Conservation (phyloP, 805 yeast genomes). For the Pichia gijzeniarum region DNA sequence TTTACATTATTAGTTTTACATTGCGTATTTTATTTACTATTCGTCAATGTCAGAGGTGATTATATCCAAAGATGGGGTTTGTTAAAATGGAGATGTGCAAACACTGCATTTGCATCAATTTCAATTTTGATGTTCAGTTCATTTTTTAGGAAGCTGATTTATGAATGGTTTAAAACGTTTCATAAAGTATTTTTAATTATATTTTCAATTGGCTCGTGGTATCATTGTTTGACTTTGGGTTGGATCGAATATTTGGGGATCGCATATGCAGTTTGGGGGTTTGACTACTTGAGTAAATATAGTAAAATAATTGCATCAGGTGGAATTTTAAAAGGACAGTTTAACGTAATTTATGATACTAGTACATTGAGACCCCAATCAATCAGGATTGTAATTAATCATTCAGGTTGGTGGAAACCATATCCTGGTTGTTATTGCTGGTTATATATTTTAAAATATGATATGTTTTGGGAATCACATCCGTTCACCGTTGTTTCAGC, state of each 20-base stretch:
- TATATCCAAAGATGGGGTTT: constrained; percentile 33
- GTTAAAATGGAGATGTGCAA: constrained; percentile 40
- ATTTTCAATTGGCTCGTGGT: constrained; percentile 40
- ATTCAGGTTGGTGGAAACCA: constrained; percentile 48
- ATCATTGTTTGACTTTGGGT: constrained; percentile 41
- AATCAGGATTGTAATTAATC: constrained; percentile 42
- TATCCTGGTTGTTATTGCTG: constrained; percentile 60
- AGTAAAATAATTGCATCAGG: constrained; percentile 56
- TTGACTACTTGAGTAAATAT: constrained; percentile 56
- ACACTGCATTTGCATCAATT: constrained; percentile 29
- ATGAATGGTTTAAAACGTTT: constrained; percentile 40
- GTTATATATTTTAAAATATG: constrained; percentile 40
- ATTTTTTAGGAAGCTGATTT: constrained; percentile 31
- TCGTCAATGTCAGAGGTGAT: constrained; percentile 31
- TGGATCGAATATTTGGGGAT: constrained; percentile 49
- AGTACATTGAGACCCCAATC: constrained; percentile 29
- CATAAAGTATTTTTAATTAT: constrained; percentile 38
- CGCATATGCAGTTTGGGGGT: constrained; percentile 60
- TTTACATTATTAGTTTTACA: constrained; percentile 35
- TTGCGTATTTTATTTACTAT: constrained; percentile 33
- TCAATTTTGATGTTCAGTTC: constrained; percentile 28
- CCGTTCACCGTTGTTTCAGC: constrained; percentile 54
- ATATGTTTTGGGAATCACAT: constrained; percentile 58
- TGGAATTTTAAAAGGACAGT: constrained; percentile 44
- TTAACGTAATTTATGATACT: constrained; percentile 25